Evolutionary conservation across 768 basidiomycete genomes (phyloP).

Genomic region (Mycena indigotica): DNA sequence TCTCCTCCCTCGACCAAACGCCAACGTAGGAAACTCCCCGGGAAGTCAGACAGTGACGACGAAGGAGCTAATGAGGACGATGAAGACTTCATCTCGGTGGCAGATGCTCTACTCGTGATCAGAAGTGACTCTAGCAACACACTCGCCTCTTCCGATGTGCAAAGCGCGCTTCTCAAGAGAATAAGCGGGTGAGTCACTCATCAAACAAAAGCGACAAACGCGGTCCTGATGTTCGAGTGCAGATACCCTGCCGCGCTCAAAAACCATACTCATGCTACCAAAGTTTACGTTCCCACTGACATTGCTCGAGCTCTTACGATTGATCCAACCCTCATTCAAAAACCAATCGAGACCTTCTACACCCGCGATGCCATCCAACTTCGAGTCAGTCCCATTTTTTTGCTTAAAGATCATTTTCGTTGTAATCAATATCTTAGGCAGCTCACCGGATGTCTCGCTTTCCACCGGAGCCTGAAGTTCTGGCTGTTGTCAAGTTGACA

Average conservation of each 20-base stretch:
- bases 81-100: slow-evolving; percentile 54
- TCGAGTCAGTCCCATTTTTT: slow-evolving; percentile 58
- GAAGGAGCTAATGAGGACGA: slow-evolving; percentile 49
- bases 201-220: neutral
- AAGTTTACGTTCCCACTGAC: slow-evolving; percentile 78
- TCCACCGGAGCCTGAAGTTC: slow-evolving; percentile 66
- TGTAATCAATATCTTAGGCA: slow-evolving; percentile 46
- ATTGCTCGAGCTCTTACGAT: slow-evolving; percentile 71
- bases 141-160: slow-evolving; percentile 58
- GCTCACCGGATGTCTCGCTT: slow-evolving; percentile 91
- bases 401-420: neutral
- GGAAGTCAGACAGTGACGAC: slow-evolving; percentile 49
- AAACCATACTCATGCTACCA: slow-evolving; percentile 74
- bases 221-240: slow-evolving; percentile 2
- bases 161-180: slow-evolving; percentile 68
- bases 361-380: slow-evolving; percentile 90
- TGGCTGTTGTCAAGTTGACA: slow-evolving; percentile 75
- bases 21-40: slow-evolving; percentile 47
- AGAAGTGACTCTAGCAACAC: slow-evolving; percentile 58
- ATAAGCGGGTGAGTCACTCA: slow-evolving; percentile 55
- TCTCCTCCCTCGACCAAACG: slow-evolving; percentile 66
- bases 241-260: slow-evolving; percentile 73
- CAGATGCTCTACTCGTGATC: slow-evolving; percentile 67
- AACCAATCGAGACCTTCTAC: slow-evolving; percentile 91
- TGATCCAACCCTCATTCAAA: slow-evolving; percentile 75